Evolutionary conservation across 2,329 filamentous ascomycete genomes (phyloP), one percentile per base, ranked within the genome.

Genomic region (Aureobasidium zeae): DNA sequence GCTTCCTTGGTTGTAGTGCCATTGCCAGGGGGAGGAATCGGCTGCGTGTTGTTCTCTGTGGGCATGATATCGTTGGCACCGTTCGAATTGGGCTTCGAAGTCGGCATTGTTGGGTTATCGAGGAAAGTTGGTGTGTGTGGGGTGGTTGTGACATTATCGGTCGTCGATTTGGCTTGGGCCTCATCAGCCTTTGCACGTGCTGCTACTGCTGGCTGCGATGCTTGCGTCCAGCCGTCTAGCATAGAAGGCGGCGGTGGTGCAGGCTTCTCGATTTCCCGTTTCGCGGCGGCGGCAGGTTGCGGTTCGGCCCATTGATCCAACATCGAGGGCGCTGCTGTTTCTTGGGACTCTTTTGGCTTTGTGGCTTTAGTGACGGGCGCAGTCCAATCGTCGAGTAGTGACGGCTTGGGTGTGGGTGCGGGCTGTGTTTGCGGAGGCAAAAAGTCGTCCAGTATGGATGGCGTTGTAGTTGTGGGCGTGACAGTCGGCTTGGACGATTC

Each of bases 341-440:
- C n/a, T n/a, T n/a, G n/a, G 44, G 31, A 16, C 36, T 37, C n/a
- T 17, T 30, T 24, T 11, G 32, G 11, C 15, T 34, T 6, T n/a
- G 16, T 4, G 4, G 9, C 2, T 12, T 17, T 30, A 4, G 9
- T 4, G 3, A 25, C 4, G 17, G 34, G 12, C 2, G 22, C 16
- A 7, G 38, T 28, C 47, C 49, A 42, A 48, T 54, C 25, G 42
- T 51, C 13, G 49, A 44, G 30, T 35, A 45, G 54, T 48, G 35
- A 61, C 53, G 24, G 13, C 19, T 16, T 53, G 19, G 70, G 67
- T 4, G 63, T 54, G 7, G 42, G 13, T 6, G 8, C 21, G 3
- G 42, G 15, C 4, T 31, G 25, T 9, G 32, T 12, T n/a, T n/a
- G n/a, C 1, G 19, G 20, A 4, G 20, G 9, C 9, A 10, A 21